These are phyloP conservation scores for Beauveria australis DNA, from an alignment of 2,329 filamentous ascomycete genomes.

Conservation along the genomic window DNA sequence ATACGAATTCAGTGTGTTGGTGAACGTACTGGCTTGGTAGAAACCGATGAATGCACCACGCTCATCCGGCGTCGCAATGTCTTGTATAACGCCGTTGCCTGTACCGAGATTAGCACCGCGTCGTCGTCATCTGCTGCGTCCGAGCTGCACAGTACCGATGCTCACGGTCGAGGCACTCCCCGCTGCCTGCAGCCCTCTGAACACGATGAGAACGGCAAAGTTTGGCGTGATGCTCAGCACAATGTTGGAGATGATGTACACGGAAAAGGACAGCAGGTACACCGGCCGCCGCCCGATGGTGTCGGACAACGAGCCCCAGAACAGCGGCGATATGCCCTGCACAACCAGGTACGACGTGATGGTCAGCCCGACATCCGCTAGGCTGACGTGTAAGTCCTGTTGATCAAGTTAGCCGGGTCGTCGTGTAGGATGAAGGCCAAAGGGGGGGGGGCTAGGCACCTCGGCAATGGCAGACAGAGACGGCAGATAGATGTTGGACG, in stretches of 20 bases:
- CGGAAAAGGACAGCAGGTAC: constrained; percentile 35
- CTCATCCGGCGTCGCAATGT: constrained; percentile 20
- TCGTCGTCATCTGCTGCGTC: no score
- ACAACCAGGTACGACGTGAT: constrained; percentile 41
- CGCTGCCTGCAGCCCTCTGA: constrained; percentile 38
- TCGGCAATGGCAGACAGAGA: constrained; percentile 31
- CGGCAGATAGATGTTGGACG: constrained; percentile 44
- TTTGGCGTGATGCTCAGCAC: constrained; percentile 34
- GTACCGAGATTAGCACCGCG: not conserved
- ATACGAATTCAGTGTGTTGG: not conserved
- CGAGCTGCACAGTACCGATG: constrained; percentile 27
- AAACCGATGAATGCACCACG: constrained; percentile 23
- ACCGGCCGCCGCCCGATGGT: constrained; percentile 35
- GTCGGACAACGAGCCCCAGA: constrained; percentile 42
- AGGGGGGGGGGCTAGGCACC: constrained; percentile 11
- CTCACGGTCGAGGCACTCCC: constrained; percentile 40
- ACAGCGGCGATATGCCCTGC: constrained; percentile 39
- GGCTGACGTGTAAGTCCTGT: constrained; percentile 23
- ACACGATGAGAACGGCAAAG: constrained; percentile 34
- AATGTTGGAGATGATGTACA: constrained; percentile 40
- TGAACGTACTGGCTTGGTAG: constrained; percentile 23
- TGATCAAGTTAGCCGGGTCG: not conserved
- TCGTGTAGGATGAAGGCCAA: no score
- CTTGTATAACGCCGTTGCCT: constrained; percentile 26
- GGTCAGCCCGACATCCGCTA: constrained; percentile 28